Conservation (phyloP, 1,284 basidiomycete species). For the Cystobasidium sp. region DNA sequence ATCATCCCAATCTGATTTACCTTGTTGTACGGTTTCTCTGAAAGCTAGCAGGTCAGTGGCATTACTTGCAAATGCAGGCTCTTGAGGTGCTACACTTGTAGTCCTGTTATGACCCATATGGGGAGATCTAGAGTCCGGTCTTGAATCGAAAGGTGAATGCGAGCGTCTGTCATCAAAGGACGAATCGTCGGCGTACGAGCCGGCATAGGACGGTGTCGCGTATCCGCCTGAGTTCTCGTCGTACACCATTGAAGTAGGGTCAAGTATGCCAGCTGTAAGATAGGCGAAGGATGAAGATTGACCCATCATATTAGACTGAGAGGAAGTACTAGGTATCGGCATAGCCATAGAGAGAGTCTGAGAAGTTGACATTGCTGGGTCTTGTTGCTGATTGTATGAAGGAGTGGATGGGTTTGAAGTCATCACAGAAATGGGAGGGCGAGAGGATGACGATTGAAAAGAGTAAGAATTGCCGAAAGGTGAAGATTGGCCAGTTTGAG, state of each 20-base stretch:
- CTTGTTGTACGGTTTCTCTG: constrained; percentile 15
- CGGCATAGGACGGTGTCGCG: constrained; percentile 39
- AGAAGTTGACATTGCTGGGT: neutral
- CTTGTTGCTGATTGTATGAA: constrained; percentile 16
- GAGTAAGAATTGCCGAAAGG: constrained; percentile 22
- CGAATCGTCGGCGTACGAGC: constrained; percentile 41
- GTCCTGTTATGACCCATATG: neutral
- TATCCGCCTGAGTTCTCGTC: constrained; percentile 42
- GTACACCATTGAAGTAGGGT: constrained; percentile 42
- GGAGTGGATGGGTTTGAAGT: constrained; percentile 23
- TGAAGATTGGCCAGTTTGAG: constrained; percentile 9
- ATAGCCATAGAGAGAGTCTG: constrained; percentile 22
- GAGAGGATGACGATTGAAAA: constrained; percentile 2
- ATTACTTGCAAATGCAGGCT: constrained; percentile 14
- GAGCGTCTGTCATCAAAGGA: constrained; percentile 39
- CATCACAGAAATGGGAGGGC: constrained; percentile 25
- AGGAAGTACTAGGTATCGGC: neutral
- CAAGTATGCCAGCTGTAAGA: constrained; percentile 19
- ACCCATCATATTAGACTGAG: neutral
- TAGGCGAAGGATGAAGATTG: constrained; percentile 19
- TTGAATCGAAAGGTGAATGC: constrained; percentile 28
- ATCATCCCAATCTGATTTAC: constrained; percentile 34
- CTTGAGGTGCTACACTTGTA: neutral
- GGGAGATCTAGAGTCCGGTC: constrained; percentile 1
- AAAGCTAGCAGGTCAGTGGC: constrained; percentile 26